These are phyloP conservation scores for Oryza rufipogon DNA, from an alignment of 176 grass and related monocot species.

Conservation along the genomic window DNA sequence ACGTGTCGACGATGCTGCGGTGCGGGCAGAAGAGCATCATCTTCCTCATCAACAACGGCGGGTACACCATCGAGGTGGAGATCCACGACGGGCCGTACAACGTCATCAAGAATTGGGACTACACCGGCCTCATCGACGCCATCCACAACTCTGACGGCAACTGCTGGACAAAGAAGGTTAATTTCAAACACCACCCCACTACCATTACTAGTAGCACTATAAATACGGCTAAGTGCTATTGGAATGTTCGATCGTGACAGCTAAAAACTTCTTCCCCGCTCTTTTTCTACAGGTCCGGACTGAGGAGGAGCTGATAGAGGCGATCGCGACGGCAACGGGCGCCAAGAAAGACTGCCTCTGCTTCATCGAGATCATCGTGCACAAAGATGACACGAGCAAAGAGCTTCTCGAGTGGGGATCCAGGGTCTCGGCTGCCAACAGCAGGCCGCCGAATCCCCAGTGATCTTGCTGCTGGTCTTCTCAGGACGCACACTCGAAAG, in stretches of 20 bases:
- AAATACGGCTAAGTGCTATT: neutral
- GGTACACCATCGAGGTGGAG: conserved; percentile 75
- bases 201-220: neutral
- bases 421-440: conserved; percentile 67
- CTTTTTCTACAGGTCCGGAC: too few relatives aligned
- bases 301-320: conserved; percentile 4
- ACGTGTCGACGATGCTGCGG: conserved; percentile 73
- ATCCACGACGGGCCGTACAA: conserved; percentile 77
- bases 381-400: conserved; percentile 73
- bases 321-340: conserved; percentile 56
- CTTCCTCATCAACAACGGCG: conserved; percentile 74
- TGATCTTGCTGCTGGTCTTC: neutral
- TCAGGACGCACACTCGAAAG: neutral
- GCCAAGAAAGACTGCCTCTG: conserved; percentile 61
- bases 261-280: too few relatives aligned
- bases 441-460: conserved; percentile 67
- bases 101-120: conserved; percentile 81
- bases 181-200: neutral
- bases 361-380: conserved; percentile 75
- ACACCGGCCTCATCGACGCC: conserved; percentile 60
- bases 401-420: conserved; percentile 81
- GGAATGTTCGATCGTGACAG: neutral
- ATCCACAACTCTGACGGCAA: conserved; percentile 58
- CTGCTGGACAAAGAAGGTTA: conserved; percentile 68
- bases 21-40: conserved; percentile 62